A percentile compares a stretch with the other conserved stretches of the same genome.
Evolutionary conservation across 2,329 filamentous ascomycete genomes (phyloP).

Genomic region (Zalaria obscura): DNA sequence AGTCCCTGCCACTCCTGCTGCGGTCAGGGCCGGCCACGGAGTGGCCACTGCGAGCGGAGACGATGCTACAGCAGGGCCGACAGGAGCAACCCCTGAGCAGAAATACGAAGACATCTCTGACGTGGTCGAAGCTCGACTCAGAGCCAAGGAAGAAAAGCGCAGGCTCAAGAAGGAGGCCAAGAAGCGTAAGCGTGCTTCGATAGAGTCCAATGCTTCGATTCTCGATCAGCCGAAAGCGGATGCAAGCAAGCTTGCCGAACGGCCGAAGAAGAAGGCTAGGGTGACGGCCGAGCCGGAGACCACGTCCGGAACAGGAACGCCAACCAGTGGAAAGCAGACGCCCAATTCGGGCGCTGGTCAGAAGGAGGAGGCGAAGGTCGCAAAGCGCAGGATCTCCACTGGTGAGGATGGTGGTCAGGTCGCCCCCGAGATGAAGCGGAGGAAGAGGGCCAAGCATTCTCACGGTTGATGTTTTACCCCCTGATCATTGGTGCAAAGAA

Average conservation of each 20-base stretch:
- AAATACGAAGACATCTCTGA: constrained; percentile 16
- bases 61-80: neutral
- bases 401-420: neutral
- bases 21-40: neutral
- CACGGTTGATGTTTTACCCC: no score
- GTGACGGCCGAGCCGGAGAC: constrained; percentile 41
- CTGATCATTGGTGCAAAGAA: no score
- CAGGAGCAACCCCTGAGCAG: neutral
- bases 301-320: neutral
- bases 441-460: neutral
- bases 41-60: neutral
- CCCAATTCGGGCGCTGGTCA: no score
- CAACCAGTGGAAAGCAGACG: no score
- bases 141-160: constrained; percentile 15
- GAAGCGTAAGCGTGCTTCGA: constrained; percentile 20
- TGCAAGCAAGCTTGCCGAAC: constrained; percentile 1
- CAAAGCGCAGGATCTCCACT: neutral
- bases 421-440: neutral
- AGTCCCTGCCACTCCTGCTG: no score
- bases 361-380: neutral
- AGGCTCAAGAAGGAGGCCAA: constrained; percentile 11
- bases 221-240: constrained; percentile 9
- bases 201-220: constrained; percentile 9
- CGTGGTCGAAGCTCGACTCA: constrained; percentile 16
- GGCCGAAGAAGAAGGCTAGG: constrained; percentile 7